Base-by-base conservation (phyloP, 805 yeast species). In the Metschnikowia borealis region DNA sequence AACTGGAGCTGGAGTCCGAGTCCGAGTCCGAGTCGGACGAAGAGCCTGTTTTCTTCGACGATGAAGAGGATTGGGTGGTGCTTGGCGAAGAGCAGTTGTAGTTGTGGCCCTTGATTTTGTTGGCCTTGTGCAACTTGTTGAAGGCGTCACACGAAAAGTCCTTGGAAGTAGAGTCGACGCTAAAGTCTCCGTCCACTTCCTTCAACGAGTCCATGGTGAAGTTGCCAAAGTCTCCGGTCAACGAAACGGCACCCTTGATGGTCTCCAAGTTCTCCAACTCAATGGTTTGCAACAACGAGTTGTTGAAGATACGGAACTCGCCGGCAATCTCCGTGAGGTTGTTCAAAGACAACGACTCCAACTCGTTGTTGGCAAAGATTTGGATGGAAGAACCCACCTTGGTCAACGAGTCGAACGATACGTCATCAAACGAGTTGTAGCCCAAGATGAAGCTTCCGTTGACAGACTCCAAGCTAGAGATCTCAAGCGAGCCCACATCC, bases 81-180 rank as follows among this genome's bases (percentile, higher is more conserved):
- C 62, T 49, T 41, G 73, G 73, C 35, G 72, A 61, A 20, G 71
- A 56, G 63, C 78, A 73, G 58, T 63, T 66, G 64, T 61, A 72
- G 69, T 73, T 72, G 66, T 73, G 75, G 49, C 78, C 78, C 61
- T 70, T 66, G 54, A 73, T 71, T 56, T 64, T 66, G 47, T 63
- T 61, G 44, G 49, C 52, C 40, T 58, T 49, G 54, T 65, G 64
- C 60, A 68, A 69, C 53, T 62, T 58, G 56, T 71, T 61, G 62
- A 70, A 71, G 32, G 51, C 65, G 26, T 59, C 45, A 60, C 78
- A 73, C 51, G 64, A 62, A 57, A 73, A 73, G 47, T 72, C 69
- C 39, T 69, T 66, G 52, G 66, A 61, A 33, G 71, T 67, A 44
- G 73, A 60, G 42, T 44, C 48, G 35, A 73, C 62, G 41, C 62